Percentiles rank a stretch among this genome's conserved stretches.
These are phyloP conservation scores for Aspergillus indologenus DNA, from an alignment of 495 filamentous ascomycete species.

Conservation along the genomic window DNA sequence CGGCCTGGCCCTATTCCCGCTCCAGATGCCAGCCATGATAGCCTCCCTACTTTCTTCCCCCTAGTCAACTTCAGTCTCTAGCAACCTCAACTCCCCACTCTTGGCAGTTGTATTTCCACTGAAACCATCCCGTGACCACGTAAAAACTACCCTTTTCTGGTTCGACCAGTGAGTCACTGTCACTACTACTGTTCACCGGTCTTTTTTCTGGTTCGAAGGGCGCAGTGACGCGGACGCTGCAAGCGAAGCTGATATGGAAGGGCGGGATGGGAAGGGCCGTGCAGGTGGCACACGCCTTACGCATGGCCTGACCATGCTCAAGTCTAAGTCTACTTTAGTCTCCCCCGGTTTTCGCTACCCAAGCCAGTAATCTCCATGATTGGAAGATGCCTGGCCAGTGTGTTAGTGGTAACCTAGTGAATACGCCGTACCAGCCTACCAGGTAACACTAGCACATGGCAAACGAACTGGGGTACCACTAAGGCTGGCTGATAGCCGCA, in stretches of 20 bases:
- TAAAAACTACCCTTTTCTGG: background rate
- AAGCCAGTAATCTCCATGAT: background rate
- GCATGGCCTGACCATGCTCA: conserved; percentile 3
- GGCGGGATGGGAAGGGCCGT: background rate
- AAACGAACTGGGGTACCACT: conserved; percentile 5
- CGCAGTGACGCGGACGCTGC: background rate
- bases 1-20: background rate
- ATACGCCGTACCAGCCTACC: too few relatives aligned
- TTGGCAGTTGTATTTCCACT: background rate
- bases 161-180: too few relatives aligned
- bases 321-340: background rate
- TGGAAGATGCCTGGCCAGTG: background rate
- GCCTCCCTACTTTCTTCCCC: too few relatives aligned
- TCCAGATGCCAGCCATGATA: background rate
- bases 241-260: background rate
- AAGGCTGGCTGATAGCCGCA: conserved; percentile 7
- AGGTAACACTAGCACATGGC: conserved; percentile 9
- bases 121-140: background rate
- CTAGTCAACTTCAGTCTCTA: background rate
- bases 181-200: background rate
- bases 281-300: background rate
- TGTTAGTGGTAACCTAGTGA: too few relatives aligned
- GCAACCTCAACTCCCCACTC: background rate
- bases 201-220: background rate
- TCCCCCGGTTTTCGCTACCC: background rate